phyloP scores from a whole-genome alignment of 805 yeast species.

The Lipomyces sp. region DNA sequence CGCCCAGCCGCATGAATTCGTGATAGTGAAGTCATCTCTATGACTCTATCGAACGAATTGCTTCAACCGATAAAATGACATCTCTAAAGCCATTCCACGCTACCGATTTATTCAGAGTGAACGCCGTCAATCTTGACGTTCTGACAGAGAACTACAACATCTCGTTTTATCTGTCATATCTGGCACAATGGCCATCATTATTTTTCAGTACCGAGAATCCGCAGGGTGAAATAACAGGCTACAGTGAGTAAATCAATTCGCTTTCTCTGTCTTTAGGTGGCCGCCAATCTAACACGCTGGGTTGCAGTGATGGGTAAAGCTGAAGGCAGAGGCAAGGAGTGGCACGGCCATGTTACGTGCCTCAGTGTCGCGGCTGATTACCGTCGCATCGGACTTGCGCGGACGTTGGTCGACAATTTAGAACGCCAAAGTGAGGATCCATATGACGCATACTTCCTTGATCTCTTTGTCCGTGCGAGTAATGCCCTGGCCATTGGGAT shows the following conservation, averaged over 20 bases:
- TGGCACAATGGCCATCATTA: slow-evolving; percentile 84
- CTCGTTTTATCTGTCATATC: slow-evolving; percentile 81
- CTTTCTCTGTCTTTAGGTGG: background rate
- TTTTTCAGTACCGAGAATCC: slow-evolving; percentile 69
- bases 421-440: slow-evolving; percentile 73
- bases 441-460: slow-evolving; percentile 81
- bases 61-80: slow-evolving; percentile 61
- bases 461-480: slow-evolving; percentile 87
- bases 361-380: slow-evolving; percentile 85
- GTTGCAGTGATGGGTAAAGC: slow-evolving; percentile 89
- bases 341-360: slow-evolving; percentile 98
- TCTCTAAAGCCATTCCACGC: slow-evolving; percentile 87
- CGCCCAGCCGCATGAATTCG: background rate
- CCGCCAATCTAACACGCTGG: slow-evolving; percentile 47
- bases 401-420: slow-evolving; percentile 72
- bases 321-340: slow-evolving; percentile 80
- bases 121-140: slow-evolving; percentile 81
- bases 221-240: slow-evolving; percentile 50
- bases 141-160: slow-evolving; percentile 90
- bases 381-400: slow-evolving; percentile 84
- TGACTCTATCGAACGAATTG: background rate
- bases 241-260: slow-evolving; percentile 35
- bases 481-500: slow-evolving; percentile 77
- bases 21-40: background rate
- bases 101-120: slow-evolving; percentile 74